phyloP scores from a whole-genome alignment of 108 stramenopile genomes.

The Licmophora abbreviata region DNA sequence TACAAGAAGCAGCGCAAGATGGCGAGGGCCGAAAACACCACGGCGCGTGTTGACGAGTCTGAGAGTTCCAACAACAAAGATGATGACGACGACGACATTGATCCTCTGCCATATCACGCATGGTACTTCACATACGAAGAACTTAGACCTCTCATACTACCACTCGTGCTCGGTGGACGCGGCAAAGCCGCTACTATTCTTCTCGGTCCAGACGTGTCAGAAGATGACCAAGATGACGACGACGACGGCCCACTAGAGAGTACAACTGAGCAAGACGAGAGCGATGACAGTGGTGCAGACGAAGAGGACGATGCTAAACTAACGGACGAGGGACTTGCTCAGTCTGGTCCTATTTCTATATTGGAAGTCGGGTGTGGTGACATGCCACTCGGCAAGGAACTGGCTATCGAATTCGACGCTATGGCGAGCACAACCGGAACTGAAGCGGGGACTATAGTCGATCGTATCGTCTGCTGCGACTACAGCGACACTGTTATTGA shows the following conservation, averaged over 20 bases:
- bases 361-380: constrained; percentile 83
- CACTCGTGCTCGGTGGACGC: constrained; percentile 52
- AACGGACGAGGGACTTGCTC: constrained; percentile 12
- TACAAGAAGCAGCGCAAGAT: constrained; percentile 25
- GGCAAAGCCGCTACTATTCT: constrained; percentile 7
- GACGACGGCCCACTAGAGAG: constrained; percentile 27
- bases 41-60: neutral
- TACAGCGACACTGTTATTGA: constrained; percentile 58
- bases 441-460: neutral
- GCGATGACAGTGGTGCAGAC: constrained; percentile 6
- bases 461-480: constrained; percentile 55
- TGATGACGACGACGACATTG: constrained; percentile 22
- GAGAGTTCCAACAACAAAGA: constrained; percentile 4
- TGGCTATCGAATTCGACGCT: constrained; percentile 23
- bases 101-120: constrained; percentile 40
- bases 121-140: constrained; percentile 85
- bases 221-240: constrained; percentile 25
- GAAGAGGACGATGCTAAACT: constrained; percentile 17
- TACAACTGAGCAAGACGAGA: constrained; percentile 5
- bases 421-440: constrained; percentile 9
- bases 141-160: constrained; percentile 58
- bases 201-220: constrained; percentile 13
- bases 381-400: constrained; percentile 49
- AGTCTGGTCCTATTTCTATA: constrained; percentile 36
- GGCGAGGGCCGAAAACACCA: neutral